phyloP scores from a whole-genome alignment of 768 basidiomycete genomes.

The Boletus huronensis region DNA sequence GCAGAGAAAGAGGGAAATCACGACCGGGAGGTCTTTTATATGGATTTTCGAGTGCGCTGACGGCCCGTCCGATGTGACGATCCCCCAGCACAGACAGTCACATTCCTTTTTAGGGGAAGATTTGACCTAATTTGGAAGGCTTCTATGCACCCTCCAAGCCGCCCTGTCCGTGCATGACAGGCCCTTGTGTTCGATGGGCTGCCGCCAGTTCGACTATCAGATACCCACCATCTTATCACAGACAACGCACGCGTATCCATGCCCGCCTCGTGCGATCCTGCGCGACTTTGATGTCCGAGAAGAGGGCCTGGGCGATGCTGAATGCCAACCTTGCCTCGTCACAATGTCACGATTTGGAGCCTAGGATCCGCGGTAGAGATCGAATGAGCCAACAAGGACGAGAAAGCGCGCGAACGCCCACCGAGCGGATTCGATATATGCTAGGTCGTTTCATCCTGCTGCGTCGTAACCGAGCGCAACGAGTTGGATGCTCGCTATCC shows the following conservation, averaged over 20 bases:
- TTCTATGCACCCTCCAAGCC: slow-evolving; percentile 29
- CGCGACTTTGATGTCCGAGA: neutral
- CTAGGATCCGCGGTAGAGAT: slow-evolving; percentile 25
- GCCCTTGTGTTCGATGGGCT: slow-evolving; percentile 17
- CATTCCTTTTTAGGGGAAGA: slow-evolving; percentile 33
- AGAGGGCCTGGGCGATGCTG: neutral
- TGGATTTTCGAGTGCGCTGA: slow-evolving; percentile 24
- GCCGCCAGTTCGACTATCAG: slow-evolving; percentile 26
- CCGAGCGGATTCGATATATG: neutral
- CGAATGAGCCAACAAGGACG: neutral
- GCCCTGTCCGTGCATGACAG: slow-evolving; percentile 27
- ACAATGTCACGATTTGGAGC: slow-evolving; percentile 21
- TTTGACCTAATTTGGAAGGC: slow-evolving; percentile 28
- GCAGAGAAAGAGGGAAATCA: slow-evolving; percentile 37
- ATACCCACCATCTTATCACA: slow-evolving; percentile 12
- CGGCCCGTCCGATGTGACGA: slow-evolving; percentile 31
- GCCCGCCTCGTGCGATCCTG: neutral
- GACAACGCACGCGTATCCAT: neutral
- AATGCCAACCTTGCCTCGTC: slow-evolving; percentile 20
- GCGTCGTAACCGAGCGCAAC: neutral
- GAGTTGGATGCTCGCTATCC: neutral
- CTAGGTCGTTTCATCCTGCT: neutral
- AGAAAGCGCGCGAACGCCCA: neutral
- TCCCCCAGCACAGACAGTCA: slow-evolving; percentile 24
- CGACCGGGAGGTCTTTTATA: slow-evolving; percentile 33